These are phyloP conservation scores for Salix caprea DNA, from an alignment of 345 rosid species.

Conservation along the genomic window DNA sequence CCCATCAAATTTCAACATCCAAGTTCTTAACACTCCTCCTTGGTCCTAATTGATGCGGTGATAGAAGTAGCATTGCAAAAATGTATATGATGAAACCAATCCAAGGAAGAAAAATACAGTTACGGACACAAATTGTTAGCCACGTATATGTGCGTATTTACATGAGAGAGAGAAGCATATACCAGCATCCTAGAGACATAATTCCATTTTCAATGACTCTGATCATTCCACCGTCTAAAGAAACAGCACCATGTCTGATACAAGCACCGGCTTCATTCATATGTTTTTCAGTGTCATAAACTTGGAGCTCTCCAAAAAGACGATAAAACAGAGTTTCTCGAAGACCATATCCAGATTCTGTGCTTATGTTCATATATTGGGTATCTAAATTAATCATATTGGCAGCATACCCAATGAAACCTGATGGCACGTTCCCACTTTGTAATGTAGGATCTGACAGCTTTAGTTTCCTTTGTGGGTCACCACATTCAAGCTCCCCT, in stretches of 20 bases:
- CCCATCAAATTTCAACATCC: too few relatives aligned
- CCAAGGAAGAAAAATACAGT: not conserved
- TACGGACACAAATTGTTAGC: not conserved
- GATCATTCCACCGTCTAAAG: conserved; percentile 58
- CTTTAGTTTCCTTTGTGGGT: conserved; percentile 40
- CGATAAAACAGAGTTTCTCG: conserved; percentile 55
- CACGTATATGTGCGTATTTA: too few relatives aligned
- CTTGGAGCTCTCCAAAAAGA: conserved; percentile 51
- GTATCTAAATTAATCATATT: conserved; percentile 47
- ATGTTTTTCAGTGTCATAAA: conserved; percentile 44
- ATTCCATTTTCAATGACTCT: conserved; percentile 34
- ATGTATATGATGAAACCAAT: too few relatives aligned
- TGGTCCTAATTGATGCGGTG: too few relatives aligned
- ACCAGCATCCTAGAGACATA: conserved; percentile 44
- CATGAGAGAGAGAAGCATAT: conserved; percentile 3
- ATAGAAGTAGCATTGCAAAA: too few relatives aligned
- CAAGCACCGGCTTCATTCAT: conserved; percentile 36
- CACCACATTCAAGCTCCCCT: conserved; percentile 21
- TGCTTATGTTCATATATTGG: conserved; percentile 16
- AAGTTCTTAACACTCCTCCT: too few relatives aligned
- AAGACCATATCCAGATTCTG: conserved; percentile 38
- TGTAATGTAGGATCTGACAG: conserved; percentile 41
- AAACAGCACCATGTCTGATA: conserved; percentile 40
- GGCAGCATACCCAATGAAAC: conserved; percentile 64
- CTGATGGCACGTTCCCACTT: conserved; percentile 35